Evolutionary conservation across 495 filamentous ascomycete species (phyloP), one percentile per base, ranked within the genome.

Genomic region (Opeltia flavorubescens): DNA sequence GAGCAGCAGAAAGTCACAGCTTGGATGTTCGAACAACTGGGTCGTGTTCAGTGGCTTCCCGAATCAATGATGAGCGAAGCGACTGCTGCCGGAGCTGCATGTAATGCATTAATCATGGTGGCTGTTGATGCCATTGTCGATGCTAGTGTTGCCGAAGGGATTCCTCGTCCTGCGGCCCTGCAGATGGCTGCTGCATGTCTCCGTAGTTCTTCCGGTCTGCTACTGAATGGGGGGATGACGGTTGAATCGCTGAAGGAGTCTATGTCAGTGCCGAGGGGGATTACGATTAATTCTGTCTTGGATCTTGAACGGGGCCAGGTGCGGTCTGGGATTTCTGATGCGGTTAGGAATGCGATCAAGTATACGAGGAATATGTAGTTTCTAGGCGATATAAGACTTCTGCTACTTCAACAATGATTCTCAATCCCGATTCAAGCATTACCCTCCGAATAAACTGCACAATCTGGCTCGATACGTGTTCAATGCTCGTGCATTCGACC

Each of bases 71-170:
- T 47, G 44, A 21, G 38, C n/a, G 29, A 43, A 21, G 40, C 40
- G 17, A 43, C 40, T 21, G 40, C 40, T 11, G 13, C 30, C 20
- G 27, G 28, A 23, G 44, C 44, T 21, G 44, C 44, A 3, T 47
- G 44, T 21, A 47, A 47, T 23, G 44, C 44, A 15, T 30, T 47
- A 30, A 25, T 21, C 29, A 47, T 47, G 21, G 44, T 47, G 18
- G 44, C 44, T 6, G 28, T 47, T 18, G 44, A 47, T 36, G 44
- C 44, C 31, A 47, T 47, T 23, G 44, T 47, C 31, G 44, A 47
- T 24, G 44, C 44, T 30, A 47, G 44, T 23, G 44, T 47, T 47
- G 44, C 44, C 30, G 44, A 47, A 38, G 44, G 44, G 11, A 35
- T 47, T 23, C 44, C 44, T 18, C 26, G 44, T 35, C 23, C 28